A percentile compares a stretch with the other conserved stretches of the same genome.
These are phyloP conservation scores for Platanthera guangdongensis DNA, from an alignment of 106 monocot species.

Conservation along the genomic window DNA sequence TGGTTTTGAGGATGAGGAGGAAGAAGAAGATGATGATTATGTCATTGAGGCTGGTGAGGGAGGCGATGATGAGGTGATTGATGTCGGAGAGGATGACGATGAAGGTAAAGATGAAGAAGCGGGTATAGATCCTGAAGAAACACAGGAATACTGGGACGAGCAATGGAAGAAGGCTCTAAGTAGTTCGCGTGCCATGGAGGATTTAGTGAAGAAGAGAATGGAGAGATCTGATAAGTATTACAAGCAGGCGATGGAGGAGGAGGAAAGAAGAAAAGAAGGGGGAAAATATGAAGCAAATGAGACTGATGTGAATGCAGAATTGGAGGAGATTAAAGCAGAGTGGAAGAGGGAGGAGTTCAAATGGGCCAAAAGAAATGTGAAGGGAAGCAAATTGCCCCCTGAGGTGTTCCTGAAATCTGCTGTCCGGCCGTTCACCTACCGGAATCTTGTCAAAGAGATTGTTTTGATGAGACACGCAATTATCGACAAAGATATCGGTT, in stretches of 20 bases:
- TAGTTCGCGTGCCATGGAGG: conserved; percentile 66
- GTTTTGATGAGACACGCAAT: conserved; percentile 83
- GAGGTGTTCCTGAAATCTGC: conserved; percentile 68
- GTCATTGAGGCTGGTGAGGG: conserved; percentile 27
- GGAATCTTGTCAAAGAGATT: conserved; percentile 96
- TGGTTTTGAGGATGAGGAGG: conserved; percentile 21
- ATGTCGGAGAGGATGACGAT: not conserved
- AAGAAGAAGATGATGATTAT: conserved; percentile 20
- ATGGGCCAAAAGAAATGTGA: conserved; percentile 15
- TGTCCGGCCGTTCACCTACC: conserved; percentile 81
- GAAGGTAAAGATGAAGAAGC: conserved; percentile 9
- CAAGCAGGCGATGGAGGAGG: conserved; percentile 25
- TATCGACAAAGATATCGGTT: conserved; percentile 63
- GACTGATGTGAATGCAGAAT: not conserved
- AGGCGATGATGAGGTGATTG: conserved; percentile 9
- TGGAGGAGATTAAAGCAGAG: conserved; percentile 14
- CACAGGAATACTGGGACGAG: conserved; percentile 67
- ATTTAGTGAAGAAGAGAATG: conserved; percentile 60
- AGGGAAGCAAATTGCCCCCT: conserved; percentile 44
- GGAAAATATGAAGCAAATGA: not conserved
- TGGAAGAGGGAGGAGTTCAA: conserved; percentile 6
- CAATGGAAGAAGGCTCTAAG: conserved; percentile 70
- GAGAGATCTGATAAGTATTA: conserved; percentile 33
- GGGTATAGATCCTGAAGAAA: conserved; percentile 38
- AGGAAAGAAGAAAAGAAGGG: conserved; percentile 12